Evolutionary conservation across 345 rosid species (phyloP), one percentile per base, ranked within the genome.

Genomic region (Adansonia digitata): DNA sequence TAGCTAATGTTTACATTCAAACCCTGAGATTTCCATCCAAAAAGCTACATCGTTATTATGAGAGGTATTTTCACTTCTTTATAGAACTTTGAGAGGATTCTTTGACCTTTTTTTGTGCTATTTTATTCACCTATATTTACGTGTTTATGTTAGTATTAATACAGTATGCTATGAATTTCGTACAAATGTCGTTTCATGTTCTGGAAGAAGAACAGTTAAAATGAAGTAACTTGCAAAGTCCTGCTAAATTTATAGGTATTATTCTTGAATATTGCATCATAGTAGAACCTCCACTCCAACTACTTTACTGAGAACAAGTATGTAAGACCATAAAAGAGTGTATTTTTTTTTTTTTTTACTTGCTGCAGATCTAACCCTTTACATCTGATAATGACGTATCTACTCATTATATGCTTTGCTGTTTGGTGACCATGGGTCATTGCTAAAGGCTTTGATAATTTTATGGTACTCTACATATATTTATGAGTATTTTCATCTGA

Each of bases 11-110:
- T 61, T 90, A 84, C 76, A 81, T 88, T 65, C 94, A 87, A 83
- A 79, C 89, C 75, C 68, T 94, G 80, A 88, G 78, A 83, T 88
- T 84, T 83, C 94, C 97, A 5, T 87, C 92, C 76, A 94, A 85
- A 82, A 89, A 81, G 86, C 81, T 92, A 74, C 83, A 85, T 74
- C 73, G 62, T 31, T 94, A 92, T 78, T 86, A 89, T 84, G 86
- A 89, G 4, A 84, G 91, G 98, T 94, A 89, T 67, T 29, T 64
- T 40, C 1, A 5, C 45, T 57, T 60, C 26, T 62, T 69, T 29
- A 9, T 18, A 29, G 42, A 29, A 69, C 14, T 42, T 69, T 9
- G 27, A 29, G 57, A 48, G 35, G 45, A 56, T 29, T 40, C 24
- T 26, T 73, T 43, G 18, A 29, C 29, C 15, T 18, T 42, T 27